Conservation (phyloP, 176 grass and related monocot genomes). For the Ananas comosus region DNA sequence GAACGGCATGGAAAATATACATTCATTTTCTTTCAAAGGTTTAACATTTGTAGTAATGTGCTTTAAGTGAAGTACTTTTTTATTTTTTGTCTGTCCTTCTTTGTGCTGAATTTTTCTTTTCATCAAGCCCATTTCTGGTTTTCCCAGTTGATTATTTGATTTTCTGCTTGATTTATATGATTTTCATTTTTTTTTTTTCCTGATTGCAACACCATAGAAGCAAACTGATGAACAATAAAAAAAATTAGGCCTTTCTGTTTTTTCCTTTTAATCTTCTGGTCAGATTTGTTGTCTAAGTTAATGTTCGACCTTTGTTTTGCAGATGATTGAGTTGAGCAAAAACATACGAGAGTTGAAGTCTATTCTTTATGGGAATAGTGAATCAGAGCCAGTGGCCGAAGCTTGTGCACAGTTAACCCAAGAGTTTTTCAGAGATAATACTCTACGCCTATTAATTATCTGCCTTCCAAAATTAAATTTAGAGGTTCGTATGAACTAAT, state of each 20-base stretch:
- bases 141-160: too few species aligned
- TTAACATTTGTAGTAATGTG: too few species aligned
- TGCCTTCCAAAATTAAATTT: slow-evolving; percentile 33
- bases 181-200: too few species aligned
- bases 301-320: background rate
- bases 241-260: background rate
- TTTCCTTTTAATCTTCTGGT: background rate
- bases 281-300: background rate
- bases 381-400: slow-evolving; percentile 39
- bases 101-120: too few species aligned
- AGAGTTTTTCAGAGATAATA: slow-evolving; percentile 52
- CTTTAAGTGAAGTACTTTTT: too few species aligned
- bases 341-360: slow-evolving; percentile 39
- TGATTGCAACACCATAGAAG: too few species aligned
- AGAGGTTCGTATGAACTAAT: slow-evolving; percentile 28
- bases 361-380: slow-evolving; percentile 50
- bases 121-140: too few species aligned
- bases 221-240: too few species aligned
- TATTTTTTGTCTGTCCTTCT: too few species aligned
- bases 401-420: slow-evolving; percentile 37
- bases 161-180: too few species aligned
- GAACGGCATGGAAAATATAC: too few species aligned
- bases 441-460: slow-evolving; percentile 28
- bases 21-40: too few species aligned
- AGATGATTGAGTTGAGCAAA: slow-evolving; percentile 45